These are phyloP conservation scores for Rhizomucor miehei DNA, from an alignment of 371 early-diverging fungal genomes.

Conservation along the genomic window DNA sequence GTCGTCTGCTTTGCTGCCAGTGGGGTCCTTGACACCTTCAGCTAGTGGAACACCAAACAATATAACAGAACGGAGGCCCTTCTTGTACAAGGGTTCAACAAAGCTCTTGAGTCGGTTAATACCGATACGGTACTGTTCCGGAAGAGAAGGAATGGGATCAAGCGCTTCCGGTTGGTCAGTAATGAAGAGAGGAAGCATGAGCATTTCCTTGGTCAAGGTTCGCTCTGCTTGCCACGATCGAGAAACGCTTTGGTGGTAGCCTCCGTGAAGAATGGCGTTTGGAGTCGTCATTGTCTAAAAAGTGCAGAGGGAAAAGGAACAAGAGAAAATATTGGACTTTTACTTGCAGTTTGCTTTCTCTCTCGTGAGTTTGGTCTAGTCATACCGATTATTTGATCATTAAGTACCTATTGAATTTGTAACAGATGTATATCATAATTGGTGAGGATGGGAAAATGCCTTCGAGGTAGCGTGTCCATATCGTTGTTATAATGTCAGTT, in stretches of 20 bases:
- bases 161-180: conserved; percentile 75
- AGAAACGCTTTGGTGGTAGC: conserved; percentile 77
- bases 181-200: conserved; percentile 95
- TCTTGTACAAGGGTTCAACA: conserved; percentile 80
- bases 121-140: conserved; percentile 86
- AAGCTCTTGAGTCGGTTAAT: conserved; percentile 72
- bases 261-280: conserved; percentile 80
- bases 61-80: conserved; percentile 85
- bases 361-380: too few relatives aligned
- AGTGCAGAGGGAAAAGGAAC: neutral
- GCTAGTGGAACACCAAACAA: conserved; percentile 93
- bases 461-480: too few relatives aligned
- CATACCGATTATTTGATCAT: too few relatives aligned
- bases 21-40: conserved; percentile 70
- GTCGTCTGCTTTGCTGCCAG: conserved; percentile 82
- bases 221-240: conserved; percentile 81
- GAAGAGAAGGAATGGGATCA: conserved; percentile 79
- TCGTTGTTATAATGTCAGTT: too few relatives aligned
- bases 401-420: too few relatives aligned
- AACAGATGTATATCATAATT: too few relatives aligned
- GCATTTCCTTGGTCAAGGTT: conserved; percentile 64
- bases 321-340: neutral
- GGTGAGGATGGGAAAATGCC: too few relatives aligned
- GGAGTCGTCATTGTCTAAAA: conserved; percentile 22
- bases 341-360: too few relatives aligned